phyloP scores from a whole-genome alignment of 257 asterid genomes.

The Paulownia fortunei region DNA sequence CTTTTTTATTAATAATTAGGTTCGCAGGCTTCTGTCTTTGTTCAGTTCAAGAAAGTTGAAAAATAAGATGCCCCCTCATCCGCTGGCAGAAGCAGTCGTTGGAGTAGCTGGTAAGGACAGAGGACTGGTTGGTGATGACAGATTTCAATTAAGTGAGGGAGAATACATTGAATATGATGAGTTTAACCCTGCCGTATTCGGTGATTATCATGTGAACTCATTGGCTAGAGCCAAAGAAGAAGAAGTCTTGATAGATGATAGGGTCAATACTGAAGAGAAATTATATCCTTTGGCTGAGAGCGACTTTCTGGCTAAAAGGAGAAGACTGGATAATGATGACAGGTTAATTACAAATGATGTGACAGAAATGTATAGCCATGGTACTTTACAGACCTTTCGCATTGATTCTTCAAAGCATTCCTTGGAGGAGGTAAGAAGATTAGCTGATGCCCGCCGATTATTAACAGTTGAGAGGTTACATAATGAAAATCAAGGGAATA shows the following conservation, averaged over 20 bases:
- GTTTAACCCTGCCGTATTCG: slow-evolving; percentile 29
- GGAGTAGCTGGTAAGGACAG: slow-evolving; percentile 42
- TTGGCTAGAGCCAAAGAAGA: slow-evolving; percentile 35
- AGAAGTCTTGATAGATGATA: slow-evolving; percentile 36
- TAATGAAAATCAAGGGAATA: slow-evolving; percentile 34
- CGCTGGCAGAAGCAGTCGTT: slow-evolving; percentile 24
- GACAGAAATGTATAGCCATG: slow-evolving; percentile 31
- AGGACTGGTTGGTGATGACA: slow-evolving; percentile 36
- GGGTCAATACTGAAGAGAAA: slow-evolving; percentile 37
- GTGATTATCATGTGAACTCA: slow-evolving; percentile 39
- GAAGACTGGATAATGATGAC: slow-evolving; percentile 45
- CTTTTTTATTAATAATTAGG: slow-evolving; percentile 44
- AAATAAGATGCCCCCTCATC: slow-evolving; percentile 35
- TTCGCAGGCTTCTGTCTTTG: slow-evolving; percentile 61
- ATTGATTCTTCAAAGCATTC: slow-evolving; percentile 27
- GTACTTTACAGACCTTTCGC: slow-evolving; percentile 1
- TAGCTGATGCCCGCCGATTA: slow-evolving; percentile 32
- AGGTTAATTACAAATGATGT: slow-evolving; percentile 33
- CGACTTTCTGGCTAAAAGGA: slow-evolving; percentile 45
- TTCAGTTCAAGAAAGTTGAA: slow-evolving; percentile 63
- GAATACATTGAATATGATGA: slow-evolving; percentile 30
- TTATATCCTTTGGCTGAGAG: slow-evolving; percentile 31
- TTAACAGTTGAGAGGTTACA: slow-evolving; percentile 35
- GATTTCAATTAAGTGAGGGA: slow-evolving; percentile 33
- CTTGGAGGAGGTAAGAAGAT: slow-evolving; percentile 40